Conservation (phyloP, 768 basidiomycete species). For the Fomitopsis pulvina region DNA sequence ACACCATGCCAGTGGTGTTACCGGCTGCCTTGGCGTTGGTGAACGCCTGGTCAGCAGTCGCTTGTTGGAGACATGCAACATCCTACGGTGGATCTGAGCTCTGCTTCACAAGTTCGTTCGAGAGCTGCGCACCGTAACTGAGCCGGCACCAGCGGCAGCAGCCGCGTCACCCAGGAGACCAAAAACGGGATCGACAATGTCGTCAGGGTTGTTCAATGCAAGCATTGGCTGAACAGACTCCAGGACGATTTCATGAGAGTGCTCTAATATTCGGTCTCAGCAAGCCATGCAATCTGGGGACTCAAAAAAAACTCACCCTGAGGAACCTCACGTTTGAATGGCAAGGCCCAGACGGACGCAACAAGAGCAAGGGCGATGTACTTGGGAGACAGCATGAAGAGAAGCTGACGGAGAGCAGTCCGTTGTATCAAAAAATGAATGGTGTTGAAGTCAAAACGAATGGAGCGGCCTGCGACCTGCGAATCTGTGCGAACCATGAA, state of each 20-base stretch:
- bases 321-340: constrained; percentile 4
- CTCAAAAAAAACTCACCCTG: background rate
- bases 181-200: constrained; percentile 56
- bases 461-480: constrained; percentile 4
- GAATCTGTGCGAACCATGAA: background rate
- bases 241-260: constrained; percentile 57
- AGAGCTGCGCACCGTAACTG: constrained; percentile 37
- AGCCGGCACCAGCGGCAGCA: constrained; percentile 47
- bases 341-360: background rate
- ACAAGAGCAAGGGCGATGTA: constrained; percentile 1
- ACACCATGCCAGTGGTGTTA: constrained; percentile 48
- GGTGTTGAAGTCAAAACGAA: constrained; percentile 3
- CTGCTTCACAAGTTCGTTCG: background rate
- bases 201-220: constrained; percentile 49
- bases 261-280: constrained; percentile 32
- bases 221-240: constrained; percentile 43
- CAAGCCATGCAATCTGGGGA: background rate
- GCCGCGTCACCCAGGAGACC: constrained; percentile 60
- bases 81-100: constrained; percentile 28
- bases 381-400: constrained; percentile 1
- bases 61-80: constrained; percentile 57
- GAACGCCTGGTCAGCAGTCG: constrained; percentile 62
- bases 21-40: constrained; percentile 62
- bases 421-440: constrained; percentile 1
- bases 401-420: background rate